Conservation (phyloP, 768 basidiomycete genomes). For the Naganishia kalamii region DNA sequence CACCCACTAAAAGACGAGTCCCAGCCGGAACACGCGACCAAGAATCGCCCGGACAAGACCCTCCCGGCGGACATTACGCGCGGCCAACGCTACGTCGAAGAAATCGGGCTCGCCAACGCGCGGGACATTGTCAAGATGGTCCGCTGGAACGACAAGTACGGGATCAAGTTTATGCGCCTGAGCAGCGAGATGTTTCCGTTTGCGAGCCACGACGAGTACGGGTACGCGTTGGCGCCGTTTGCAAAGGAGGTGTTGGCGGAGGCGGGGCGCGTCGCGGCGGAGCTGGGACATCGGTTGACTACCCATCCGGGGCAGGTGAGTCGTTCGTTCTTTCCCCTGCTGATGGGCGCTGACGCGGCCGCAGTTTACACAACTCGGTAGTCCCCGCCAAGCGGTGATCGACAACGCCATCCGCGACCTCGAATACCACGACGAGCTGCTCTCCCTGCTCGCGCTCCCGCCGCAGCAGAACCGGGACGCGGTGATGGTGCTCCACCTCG, state of each 20-base stretch:
- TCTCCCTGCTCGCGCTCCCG: slow-evolving; percentile 22
- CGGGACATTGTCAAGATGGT: slow-evolving; percentile 24
- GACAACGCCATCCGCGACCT: slow-evolving; percentile 72
- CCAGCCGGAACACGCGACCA: slow-evolving; percentile 22
- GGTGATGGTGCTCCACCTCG: slow-evolving; percentile 72
- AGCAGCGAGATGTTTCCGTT: slow-evolving; percentile 93
- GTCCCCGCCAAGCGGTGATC: slow-evolving; percentile 68
- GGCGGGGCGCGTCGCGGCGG: slow-evolving; percentile 63
- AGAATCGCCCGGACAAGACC: slow-evolving; percentile 24
- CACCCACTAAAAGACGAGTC: slow-evolving; percentile 17
- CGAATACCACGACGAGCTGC: slow-evolving; percentile 66
- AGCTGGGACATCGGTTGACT: slow-evolving; percentile 71
- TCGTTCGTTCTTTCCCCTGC: slow-evolving; percentile 35
- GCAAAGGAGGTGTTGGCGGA: slow-evolving; percentile 57
- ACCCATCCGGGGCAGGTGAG: slow-evolving; percentile 81
- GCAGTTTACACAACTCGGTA: slow-evolving; percentile 58
- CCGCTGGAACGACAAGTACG: slow-evolving; percentile 45
- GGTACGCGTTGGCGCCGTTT: slow-evolving; percentile 68
- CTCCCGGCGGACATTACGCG: slow-evolving; percentile 13
- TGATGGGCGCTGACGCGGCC: background rate
- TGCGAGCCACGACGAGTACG: slow-evolving; percentile 71
- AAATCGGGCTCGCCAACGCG: slow-evolving; percentile 22
- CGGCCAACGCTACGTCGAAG: slow-evolving; percentile 20
- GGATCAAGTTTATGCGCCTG: slow-evolving; percentile 78
- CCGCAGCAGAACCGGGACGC: slow-evolving; percentile 61